Base-by-base conservation (phyloP, 75 land plant genomes). In the Pinus taeda region DNA sequence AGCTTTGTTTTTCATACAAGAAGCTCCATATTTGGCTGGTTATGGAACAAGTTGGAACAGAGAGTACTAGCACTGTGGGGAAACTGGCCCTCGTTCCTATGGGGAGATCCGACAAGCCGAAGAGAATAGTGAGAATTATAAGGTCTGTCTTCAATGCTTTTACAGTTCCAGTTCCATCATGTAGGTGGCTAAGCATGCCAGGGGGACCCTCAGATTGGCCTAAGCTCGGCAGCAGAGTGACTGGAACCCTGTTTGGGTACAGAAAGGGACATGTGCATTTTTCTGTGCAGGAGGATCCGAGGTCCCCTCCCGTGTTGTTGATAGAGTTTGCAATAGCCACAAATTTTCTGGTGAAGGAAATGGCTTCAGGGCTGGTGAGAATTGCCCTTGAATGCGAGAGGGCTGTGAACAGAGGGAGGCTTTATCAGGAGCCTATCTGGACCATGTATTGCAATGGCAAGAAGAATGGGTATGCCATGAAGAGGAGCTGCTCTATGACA, bases 281-380 rank as follows among this genome's bases (percentile, higher is more conserved):
- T 76, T 92, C 93, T 6, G 81, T 93, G 39, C 96, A 93, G 62
- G 85, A 82, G 7, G 92, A 87, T 67, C 88, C 89, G 17, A 82
- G 79, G 71, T 58, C 76, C 20, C 4, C 18, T 37, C 96, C 96
- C 14, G 85, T 83, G 0, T 71, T 89, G 57, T 61, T 93, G 37
- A 72, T 93, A 45, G 92, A 93, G 78, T 83, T 93, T 6, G 83
- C 92, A 9, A 89, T 90, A 3, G 85, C 96, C 9, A 93, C 96
- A 0, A 81, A 86, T 64, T 70, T 81, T 18, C 77, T 93, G 57
- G 93, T 93, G 6, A 79, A 79, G 66, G 96, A 93, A 81, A 91
- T 93, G 93, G 89, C 96, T 7, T 93, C 96, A 2, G 96, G 96
- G 33, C 61, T 93, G 55, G 90, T 93, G 5, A 49, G 96, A 14